Conservation (phyloP, 331 rosid species). For the Dryas integrifolia region DNA sequence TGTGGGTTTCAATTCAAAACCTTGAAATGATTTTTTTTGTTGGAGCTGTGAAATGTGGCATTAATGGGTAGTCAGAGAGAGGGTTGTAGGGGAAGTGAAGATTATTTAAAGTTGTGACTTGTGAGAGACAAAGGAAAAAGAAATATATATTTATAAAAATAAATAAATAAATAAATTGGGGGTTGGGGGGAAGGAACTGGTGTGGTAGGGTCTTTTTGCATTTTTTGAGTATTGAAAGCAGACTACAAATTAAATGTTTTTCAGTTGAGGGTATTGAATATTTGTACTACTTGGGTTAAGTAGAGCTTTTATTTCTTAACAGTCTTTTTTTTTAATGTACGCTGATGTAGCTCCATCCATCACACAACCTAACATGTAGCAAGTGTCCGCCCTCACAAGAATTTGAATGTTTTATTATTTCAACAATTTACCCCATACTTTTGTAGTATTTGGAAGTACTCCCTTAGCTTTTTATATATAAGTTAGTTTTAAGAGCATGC, state of each 20-base stretch:
- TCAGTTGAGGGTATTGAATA: slow-evolving; percentile 21
- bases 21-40: slow-evolving; percentile 20
- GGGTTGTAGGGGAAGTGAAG: slow-evolving; percentile 18
- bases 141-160: not conserved
- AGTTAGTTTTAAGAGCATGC: no score
- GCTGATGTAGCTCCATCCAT: not conserved
- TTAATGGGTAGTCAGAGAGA: slow-evolving; percentile 40
- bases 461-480: not conserved
- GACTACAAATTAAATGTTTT: slow-evolving; percentile 9
- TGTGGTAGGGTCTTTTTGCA: not conserved
- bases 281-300: not conserved
- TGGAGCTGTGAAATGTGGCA: slow-evolving; percentile 38
- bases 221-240: not conserved
- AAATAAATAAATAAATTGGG: not conserved
- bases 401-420: not conserved
- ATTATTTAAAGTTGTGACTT: slow-evolving; percentile 27
- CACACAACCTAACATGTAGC: not conserved
- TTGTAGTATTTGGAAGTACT: not conserved
- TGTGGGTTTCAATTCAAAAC: slow-evolving; percentile 25
- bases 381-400: not conserved
- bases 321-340: not conserved
- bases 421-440: slow-evolving; percentile 1
- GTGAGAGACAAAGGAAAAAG: slow-evolving; percentile 18
- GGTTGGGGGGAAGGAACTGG: not conserved
- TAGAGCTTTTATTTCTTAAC: slow-evolving; percentile 4